Conservation (phyloP, 2,329 filamentous ascomycete species). For the Drechslerella dactyloides region DNA sequence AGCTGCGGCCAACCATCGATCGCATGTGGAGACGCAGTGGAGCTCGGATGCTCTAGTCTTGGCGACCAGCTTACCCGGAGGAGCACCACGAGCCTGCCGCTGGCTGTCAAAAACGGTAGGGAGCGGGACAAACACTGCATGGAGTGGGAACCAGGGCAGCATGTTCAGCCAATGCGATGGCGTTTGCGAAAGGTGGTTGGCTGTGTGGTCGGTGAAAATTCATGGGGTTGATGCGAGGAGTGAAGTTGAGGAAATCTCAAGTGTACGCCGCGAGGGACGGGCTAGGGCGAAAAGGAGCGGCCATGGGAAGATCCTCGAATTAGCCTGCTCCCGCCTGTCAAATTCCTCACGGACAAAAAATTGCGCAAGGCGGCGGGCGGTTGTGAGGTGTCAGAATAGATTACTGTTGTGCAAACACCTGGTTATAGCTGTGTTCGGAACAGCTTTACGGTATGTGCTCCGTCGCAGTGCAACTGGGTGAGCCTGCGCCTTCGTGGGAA, state of each 20-base stretch:
- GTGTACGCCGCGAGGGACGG: neutral
- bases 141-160: neutral
- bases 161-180: neutral
- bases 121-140: neutral
- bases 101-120: neutral
- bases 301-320: constrained; percentile 10
- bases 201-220: neutral
- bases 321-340: constrained; percentile 49
- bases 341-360: constrained; percentile 40
- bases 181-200: neutral
- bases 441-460: too few species aligned
- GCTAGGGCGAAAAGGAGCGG: neutral
- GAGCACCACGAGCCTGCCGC: neutral
- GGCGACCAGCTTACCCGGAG: constrained; percentile 2
- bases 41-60: neutral
- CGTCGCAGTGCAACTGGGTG: too few species aligned
- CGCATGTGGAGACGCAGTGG: neutral
- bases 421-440: too few species aligned
- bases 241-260: too few species aligned
- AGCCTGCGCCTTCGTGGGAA: too few species aligned
- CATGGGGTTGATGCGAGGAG: too few species aligned
- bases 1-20: neutral
- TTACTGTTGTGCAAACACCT: neutral
- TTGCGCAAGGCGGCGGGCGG: constrained; percentile 39
- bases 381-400: constrained; percentile 19